A percentile compares a stretch with the other conserved stretches of the same genome.
Evolutionary conservation across 306 rosid species (phyloP).

Genomic region (Hippophae tibetana): DNA sequence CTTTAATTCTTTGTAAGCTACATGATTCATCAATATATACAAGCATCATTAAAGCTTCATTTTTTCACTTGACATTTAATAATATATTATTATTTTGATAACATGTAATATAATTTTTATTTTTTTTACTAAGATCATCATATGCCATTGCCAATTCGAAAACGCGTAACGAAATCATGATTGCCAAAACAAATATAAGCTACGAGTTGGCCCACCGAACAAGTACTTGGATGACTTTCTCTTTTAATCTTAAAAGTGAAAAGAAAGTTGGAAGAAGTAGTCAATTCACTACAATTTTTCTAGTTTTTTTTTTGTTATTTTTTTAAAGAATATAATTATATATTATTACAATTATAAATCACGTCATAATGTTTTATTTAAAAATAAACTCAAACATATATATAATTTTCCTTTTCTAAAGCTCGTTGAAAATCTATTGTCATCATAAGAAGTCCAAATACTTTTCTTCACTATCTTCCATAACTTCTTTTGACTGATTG

Average conservation of each 20-base stretch:
- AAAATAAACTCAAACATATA: no score
- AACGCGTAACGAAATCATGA: no score
- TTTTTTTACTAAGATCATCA: not conserved
- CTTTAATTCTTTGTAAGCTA: not conserved
- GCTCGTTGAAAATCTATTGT: constrained; percentile 35
- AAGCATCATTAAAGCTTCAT: constrained; percentile 16
- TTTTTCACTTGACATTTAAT: constrained; percentile 16
- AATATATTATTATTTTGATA: not conserved
- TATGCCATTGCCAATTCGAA: not conserved
- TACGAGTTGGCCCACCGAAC: constrained; percentile 42
- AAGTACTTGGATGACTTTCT: constrained; percentile 22
- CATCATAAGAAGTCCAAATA: constrained; percentile 34
- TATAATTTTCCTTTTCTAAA: constrained; percentile 46
- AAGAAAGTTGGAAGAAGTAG: constrained; percentile 50
- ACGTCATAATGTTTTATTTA: no score
- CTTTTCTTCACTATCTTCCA: constrained; percentile 51
- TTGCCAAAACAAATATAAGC: no score
- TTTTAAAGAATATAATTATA: no score
- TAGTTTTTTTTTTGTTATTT: no score
- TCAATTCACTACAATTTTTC: constrained; percentile 16
- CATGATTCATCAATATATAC: constrained; percentile 16
- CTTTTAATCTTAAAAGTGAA: constrained; percentile 50
- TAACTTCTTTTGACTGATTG: constrained; percentile 65
- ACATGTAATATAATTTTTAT: not conserved
- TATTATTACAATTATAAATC: no score